phyloP scores from a whole-genome alignment of 805 yeast genomes.

The Schizosaccharomyces lindneri region DNA sequence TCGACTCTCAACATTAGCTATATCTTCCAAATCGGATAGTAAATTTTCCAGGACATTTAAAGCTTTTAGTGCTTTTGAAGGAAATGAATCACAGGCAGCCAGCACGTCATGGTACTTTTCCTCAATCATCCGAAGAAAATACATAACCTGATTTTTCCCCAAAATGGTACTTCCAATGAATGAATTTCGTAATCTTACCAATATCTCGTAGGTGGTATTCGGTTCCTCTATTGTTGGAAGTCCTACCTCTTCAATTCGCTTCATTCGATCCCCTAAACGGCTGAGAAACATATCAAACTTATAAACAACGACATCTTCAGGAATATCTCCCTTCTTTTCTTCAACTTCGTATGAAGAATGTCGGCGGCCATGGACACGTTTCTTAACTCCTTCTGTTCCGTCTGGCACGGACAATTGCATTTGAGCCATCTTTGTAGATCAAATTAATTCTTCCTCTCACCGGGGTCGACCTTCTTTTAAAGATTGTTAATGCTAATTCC shows the following conservation, averaged over 20 bases:
- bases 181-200: constrained; percentile 10
- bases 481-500: too few relatives aligned
- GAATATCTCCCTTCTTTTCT: not conserved
- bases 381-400: not conserved
- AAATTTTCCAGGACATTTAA: constrained; percentile 14
- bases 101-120: constrained; percentile 8
- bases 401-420: not conserved
- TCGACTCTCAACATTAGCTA: constrained; percentile 1
- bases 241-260: constrained; percentile 14
- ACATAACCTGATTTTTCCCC: not conserved
- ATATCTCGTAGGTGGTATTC: constrained; percentile 12
- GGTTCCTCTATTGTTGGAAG: constrained; percentile 11
- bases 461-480: too few relatives aligned
- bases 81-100: constrained; percentile 7
- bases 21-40: constrained; percentile 14
- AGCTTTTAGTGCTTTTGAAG: constrained; percentile 11
- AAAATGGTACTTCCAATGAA: not conserved
- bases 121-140: constrained; percentile 9
- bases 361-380: not conserved
- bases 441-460: too few relatives aligned
- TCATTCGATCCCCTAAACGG: constrained; percentile 11
- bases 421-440: too few relatives aligned
- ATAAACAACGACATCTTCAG: not conserved
- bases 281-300: constrained; percentile 9
- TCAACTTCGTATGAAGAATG: not conserved